Evolutionary conservation across 805 yeast genomes (phyloP), one percentile per base, ranked within the genome.

Genomic region (Sugiyamaella chiloensis): DNA sequence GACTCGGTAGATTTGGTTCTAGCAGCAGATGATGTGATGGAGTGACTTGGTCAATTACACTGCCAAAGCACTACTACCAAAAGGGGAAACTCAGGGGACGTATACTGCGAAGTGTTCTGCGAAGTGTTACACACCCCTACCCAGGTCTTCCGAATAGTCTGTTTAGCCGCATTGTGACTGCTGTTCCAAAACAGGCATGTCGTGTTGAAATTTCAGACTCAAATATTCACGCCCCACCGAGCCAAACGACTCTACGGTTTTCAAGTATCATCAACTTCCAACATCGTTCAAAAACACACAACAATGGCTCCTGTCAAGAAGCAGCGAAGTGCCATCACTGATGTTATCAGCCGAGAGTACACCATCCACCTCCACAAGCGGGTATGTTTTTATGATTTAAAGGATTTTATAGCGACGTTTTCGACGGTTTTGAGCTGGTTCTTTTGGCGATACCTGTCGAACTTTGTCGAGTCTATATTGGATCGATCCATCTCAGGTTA

Each of bases 311-410:
- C 71, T 59, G 60, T 61, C 65, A 60, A 61, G 60, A 51, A 58
- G 54, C 56, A 49, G 40, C 76, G 77, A 75, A 80, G 83, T 77
- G 95, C 91, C 77, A 80, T 89, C 74, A 86, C 87, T 80, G 98
- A 93, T 90, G 96, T 89, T 78, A 97, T 93, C 78, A 87, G 99
- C 76, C 96, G 99, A 79, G 99, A 93, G 81, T 93, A 93, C 88
- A 93, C 99, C 84, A 90, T 93, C 78, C 91, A 93, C 88, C 80
- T 91, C 78, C 96, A 89, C 96, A 91, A 89, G 79, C 89, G 98
- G 80, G 95, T 87, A 85, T 73, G 95, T 85, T 46, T 2, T 23
- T 16, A 5, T 19, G 5, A 20, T 29, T 5, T 29, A 29, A 4
- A 5, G 34, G 34, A 29, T 5, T 4, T 29, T 29, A 3, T 29